Base-by-base conservation (phyloP, 2,329 filamentous ascomycete species). In the Beauveria sp. region DNA sequence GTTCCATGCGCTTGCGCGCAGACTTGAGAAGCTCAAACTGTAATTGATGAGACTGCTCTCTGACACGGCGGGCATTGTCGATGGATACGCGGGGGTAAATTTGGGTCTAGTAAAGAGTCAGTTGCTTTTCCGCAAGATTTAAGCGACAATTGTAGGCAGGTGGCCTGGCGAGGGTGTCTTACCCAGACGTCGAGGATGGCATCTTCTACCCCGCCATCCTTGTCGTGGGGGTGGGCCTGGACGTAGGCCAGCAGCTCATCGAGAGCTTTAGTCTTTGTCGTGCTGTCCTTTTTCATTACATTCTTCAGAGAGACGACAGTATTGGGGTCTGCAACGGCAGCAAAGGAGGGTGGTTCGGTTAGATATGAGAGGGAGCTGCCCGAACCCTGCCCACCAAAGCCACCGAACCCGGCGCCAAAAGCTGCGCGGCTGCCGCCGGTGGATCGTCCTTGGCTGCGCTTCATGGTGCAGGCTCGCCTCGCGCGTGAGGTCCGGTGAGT, bases 241-340 rank as follows among this genome's bases (percentile, higher is more conserved):
- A 90, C 78, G 69, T 89, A 83, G 40, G 82, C 72, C 53, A 91
- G 80, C 22, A 99, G 76, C 57, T 97, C 93, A 67, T 97, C 92
- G 30, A 99, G 78, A 0, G 91, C 93, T 72, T 93, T 96, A 8
- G 88, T 82, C 72, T 96, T 96, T 43, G 94, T 99, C 12, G 86
- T 96, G 69, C 87, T 88, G 76, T 97, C 93, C 75, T 94, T 96
- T 77, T 97, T 99, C 55, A 87, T 82, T 3, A 97, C 76, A 67
- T 96, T 96, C 75, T 97, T 96, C 77, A 97, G 91, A n/a, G 87
- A 85, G 16, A 97, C 92, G 43, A 93, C 85, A 43, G 93, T 80
- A 69, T 94, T 89, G 8, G 92, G 83, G 67, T 96, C 87, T 50
- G 86, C 88, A 63, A 99, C 85, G 48, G 77, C 78, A 40, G 86